phyloP scores from a whole-genome alignment of 1,139 yeast genomes.

The Candida frijolesensis region DNA sequence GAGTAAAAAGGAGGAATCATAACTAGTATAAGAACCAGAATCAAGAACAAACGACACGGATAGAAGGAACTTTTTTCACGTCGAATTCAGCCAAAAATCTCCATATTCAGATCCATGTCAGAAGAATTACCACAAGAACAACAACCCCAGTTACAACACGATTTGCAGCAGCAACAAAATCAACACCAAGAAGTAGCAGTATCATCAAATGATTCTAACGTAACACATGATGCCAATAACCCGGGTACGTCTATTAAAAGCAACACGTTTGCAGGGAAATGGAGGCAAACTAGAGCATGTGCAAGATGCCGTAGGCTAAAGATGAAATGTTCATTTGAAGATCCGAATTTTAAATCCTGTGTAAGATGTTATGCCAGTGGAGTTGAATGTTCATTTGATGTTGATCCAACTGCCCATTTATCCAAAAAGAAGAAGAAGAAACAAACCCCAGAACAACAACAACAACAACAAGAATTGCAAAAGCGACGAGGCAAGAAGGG shows the following conservation, averaged over 20 bases:
- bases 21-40: too few relatives aligned
- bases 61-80: too few relatives aligned
- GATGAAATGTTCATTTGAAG: slow-evolving; percentile 55
- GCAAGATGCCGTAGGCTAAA: slow-evolving; percentile 59
- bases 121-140: neutral
- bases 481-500: neutral
- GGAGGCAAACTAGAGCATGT: slow-evolving; percentile 55
- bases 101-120: neutral
- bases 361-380: slow-evolving; percentile 48
- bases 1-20: too few relatives aligned
- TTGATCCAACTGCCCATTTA: slow-evolving; percentile 45
- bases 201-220: too few relatives aligned
- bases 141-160: neutral
- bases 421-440: slow-evolving; percentile 25
- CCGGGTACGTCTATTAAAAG: too few relatives aligned
- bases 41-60: too few relatives aligned
- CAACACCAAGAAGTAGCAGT: neutral
- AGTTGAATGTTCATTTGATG: slow-evolving; percentile 48
- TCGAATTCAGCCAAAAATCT: too few relatives aligned
- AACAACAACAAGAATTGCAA: too few relatives aligned
- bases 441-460: neutral
- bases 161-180: neutral
- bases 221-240: too few relatives aligned
- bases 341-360: slow-evolving; percentile 47
- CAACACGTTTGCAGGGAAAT: slow-evolving; percentile 27